phyloP scores from a whole-genome alignment of 2,329 filamentous ascomycete genomes.

The Aspergillus terreus region DNA sequence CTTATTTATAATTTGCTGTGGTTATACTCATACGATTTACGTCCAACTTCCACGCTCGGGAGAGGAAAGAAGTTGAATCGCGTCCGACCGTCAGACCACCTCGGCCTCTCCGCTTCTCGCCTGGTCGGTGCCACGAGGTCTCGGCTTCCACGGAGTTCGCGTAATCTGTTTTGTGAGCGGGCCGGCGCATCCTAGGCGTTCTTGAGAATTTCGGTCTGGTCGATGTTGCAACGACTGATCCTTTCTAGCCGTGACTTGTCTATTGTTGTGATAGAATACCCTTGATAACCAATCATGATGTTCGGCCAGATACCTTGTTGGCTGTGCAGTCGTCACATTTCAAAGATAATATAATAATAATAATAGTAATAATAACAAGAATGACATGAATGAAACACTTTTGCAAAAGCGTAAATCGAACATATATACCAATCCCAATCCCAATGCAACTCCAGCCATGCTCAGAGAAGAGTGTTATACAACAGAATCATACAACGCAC shows the following conservation, averaged over 20 bases:
- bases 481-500: slow-evolving; percentile 17
- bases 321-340: not conserved
- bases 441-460: slow-evolving; percentile 26
- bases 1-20: not conserved
- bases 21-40: not conserved
- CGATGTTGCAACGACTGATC: not conserved
- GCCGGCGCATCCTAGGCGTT: slow-evolving; percentile 27
- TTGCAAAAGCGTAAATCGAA: not conserved
- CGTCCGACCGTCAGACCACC: not conserved
- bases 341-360: too few relatives aligned
- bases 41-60: not conserved
- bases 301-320: slow-evolving; percentile 1
- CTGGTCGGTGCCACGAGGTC: slow-evolving; percentile 6
- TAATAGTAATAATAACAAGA: too few relatives aligned
- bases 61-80: not conserved
- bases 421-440: slow-evolving; percentile 2
- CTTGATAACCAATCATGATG: slow-evolving; percentile 1
- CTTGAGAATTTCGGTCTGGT: slow-evolving; percentile 9
- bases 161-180: slow-evolving; percentile 11
- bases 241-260: not conserved
- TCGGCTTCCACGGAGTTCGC: slow-evolving; percentile 11
- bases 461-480: slow-evolving; percentile 33
- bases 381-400: not conserved
- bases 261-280: slow-evolving; percentile 13
- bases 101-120: not conserved